Evolutionary conservation across 2,329 filamentous ascomycete genomes (phyloP).

Genomic region (Allantophomopsis cytisporea): DNA sequence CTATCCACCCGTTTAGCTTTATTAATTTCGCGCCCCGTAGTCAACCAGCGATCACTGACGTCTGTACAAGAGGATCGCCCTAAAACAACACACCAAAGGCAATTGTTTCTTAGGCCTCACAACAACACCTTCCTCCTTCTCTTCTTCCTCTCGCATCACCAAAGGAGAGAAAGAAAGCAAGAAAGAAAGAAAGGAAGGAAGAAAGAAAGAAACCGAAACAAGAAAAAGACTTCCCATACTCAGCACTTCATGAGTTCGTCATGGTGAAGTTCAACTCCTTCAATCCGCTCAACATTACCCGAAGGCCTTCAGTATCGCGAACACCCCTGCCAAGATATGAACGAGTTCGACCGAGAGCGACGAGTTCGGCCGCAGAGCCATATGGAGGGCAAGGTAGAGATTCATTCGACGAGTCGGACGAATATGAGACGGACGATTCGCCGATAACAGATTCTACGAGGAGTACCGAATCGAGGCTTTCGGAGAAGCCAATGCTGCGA

Average conservation of each 20-base stretch:
- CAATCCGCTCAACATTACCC: constrained; percentile 24
- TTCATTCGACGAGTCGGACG: constrained; percentile 34
- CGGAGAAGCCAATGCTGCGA: constrained; percentile 15
- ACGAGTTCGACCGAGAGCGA: constrained; percentile 1
- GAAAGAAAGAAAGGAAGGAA: too few species aligned
- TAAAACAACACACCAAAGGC: too few species aligned
- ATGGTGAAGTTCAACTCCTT: constrained; percentile 34
- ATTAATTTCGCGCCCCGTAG: too few species aligned
- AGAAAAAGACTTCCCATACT: too few species aligned
- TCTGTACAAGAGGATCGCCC: too few species aligned
- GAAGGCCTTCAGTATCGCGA: constrained; percentile 2
- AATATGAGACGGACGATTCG: constrained; percentile 25
- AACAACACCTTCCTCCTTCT: too few species aligned
- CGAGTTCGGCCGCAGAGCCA: constrained; percentile 15
- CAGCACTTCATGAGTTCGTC: not conserved
- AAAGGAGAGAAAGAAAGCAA: too few species aligned
- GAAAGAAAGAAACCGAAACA: too few species aligned
- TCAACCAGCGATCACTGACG: too few species aligned
- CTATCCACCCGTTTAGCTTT: too few species aligned
- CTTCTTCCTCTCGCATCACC: too few species aligned
- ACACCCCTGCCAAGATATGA: not conserved
- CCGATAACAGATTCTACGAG: constrained; percentile 14
- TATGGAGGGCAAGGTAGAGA: constrained; percentile 5
- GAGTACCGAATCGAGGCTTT: constrained; percentile 15
- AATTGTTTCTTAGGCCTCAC: too few species aligned